phyloP scores from a whole-genome alignment of 441 rosid genomes.

The Brassica hybrid region DNA sequence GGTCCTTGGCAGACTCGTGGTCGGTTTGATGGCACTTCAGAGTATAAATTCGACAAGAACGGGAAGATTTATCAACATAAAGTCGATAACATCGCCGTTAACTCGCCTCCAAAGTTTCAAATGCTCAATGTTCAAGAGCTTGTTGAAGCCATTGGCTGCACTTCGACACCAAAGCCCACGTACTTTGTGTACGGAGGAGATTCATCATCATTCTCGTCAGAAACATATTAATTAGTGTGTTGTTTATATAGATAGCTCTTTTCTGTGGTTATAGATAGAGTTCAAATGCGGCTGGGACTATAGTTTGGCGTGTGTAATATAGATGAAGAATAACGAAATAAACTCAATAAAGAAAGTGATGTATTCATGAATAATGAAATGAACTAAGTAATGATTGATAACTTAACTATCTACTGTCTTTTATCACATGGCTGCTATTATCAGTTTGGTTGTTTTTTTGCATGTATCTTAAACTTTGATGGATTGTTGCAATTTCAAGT shows the following conservation, averaged over 20 bases:
- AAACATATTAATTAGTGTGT: conserved; percentile 6
- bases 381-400: background rate
- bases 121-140: conserved; percentile 68
- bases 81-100: conserved; percentile 73
- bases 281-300: conserved; percentile 3
- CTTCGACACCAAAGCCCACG: conserved; percentile 83
- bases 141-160: conserved; percentile 64
- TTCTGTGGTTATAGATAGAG: conserved; percentile 27
- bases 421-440: background rate
- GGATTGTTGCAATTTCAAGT: background rate
- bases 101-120: conserved; percentile 69
- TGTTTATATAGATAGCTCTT: conserved; percentile 24
- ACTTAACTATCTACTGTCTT: background rate
- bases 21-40: conserved; percentile 83
- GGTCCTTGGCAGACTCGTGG: conserved; percentile 87
- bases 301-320: conserved; percentile 29
- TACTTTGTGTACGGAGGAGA: conserved; percentile 56
- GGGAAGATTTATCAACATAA: conserved; percentile 86
- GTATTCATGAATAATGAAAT: background rate
- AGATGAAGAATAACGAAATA: conserved; percentile 20
- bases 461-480: background rate
- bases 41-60: conserved; percentile 75
- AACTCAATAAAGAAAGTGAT: background rate
- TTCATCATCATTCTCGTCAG: conserved; percentile 24
- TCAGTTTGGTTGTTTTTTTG: background rate